These are phyloP conservation scores for Boletus rex-veris DNA, from an alignment of 768 basidiomycete genomes.

Conservation along the genomic window DNA sequence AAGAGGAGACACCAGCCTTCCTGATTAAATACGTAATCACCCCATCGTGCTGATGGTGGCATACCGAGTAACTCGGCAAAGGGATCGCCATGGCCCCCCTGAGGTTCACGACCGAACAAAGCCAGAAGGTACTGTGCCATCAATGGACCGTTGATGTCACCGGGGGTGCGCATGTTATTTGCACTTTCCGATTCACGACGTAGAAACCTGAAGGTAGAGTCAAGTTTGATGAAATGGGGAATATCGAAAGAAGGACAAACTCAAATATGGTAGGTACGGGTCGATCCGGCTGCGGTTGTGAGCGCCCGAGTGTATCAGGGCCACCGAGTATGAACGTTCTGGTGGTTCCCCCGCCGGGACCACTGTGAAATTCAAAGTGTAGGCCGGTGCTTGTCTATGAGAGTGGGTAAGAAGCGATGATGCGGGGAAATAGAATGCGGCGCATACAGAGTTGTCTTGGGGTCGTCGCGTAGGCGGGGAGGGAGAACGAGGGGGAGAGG, in stretches of 20 bases:
- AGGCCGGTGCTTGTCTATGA: conserved; percentile 23
- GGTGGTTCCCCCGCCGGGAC: conserved; percentile 24
- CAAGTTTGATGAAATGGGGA: neutral
- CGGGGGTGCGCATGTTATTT: conserved; percentile 22
- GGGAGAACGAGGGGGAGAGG: conserved; percentile 8
- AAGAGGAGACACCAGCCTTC: conserved; percentile 52
- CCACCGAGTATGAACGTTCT: conserved; percentile 39
- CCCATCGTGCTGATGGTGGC: conserved; percentile 60
- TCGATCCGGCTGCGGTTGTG: conserved; percentile 27
- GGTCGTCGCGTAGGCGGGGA: conserved; percentile 15
- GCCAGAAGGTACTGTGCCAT: conserved; percentile 75
- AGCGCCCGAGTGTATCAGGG: conserved; percentile 25
- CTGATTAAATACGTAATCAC: conserved; percentile 91
- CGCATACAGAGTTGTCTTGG: conserved; percentile 18
- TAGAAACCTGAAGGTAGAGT: conserved; percentile 31
- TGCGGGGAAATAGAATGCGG: neutral
- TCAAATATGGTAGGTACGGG: conserved; percentile 47
- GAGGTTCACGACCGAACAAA: conserved; percentile 41
- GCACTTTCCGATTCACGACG: conserved; percentile 24
- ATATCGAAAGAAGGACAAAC: conserved; percentile 33
- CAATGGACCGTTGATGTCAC: conserved; percentile 53
- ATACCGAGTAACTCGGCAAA: conserved; percentile 42
- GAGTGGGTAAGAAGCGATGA: neutral
- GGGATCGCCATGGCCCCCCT: conserved; percentile 36
- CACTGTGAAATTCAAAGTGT: conserved; percentile 37